Evolutionary conservation across 1,139 yeast species (phyloP), one percentile per base, ranked within the genome.

Genomic region (Diutina siamensis): DNA sequence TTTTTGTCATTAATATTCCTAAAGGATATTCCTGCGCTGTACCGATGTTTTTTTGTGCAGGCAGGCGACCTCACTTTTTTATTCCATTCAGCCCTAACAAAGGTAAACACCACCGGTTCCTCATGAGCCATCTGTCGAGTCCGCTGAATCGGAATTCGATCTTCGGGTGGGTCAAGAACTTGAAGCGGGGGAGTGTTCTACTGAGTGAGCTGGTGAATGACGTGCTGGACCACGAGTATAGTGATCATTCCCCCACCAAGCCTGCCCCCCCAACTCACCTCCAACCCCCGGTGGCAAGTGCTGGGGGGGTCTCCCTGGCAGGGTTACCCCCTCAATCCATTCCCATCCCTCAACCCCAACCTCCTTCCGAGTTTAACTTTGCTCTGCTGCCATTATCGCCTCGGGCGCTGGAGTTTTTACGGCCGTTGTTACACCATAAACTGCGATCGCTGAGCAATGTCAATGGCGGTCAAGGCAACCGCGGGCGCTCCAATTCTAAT

Each of bases 371-470:
- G 17, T 40, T 31, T 32, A 40, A 31, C 27, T 31, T 40, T 19
- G 44, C 34, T 35, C 35, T 19, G 25, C 44, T 44, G 46, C 55
- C 33, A 46, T 50, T 31, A 44, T 50, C 40, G 47, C 57, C 45
- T 48, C 55, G 51, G 44, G 53, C 46, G 48, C 60, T 51, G 48
- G 72, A 69, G 50, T 64, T 68, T 45, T 59, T 70, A 44, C 63
- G 79, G 40, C 80, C 79, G 1, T 54, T 72, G 3, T 59, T 73
- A 46, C 67, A 71, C 51, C 75, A 72, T 54, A 74, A 74, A 53
- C 67, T 76, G 17, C 61, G 76, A 44, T 72, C 78, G 13, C 64
- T 73, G 45, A 73, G 70, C 51, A 70, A 74, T 50, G 74, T 74
- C 44, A 62, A 64, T 48, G 32, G 31, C 18, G 13, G 27, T 25